Conservation (phyloP, 495 filamentous ascomycete genomes). For the Penicillium alfredii region DNA sequence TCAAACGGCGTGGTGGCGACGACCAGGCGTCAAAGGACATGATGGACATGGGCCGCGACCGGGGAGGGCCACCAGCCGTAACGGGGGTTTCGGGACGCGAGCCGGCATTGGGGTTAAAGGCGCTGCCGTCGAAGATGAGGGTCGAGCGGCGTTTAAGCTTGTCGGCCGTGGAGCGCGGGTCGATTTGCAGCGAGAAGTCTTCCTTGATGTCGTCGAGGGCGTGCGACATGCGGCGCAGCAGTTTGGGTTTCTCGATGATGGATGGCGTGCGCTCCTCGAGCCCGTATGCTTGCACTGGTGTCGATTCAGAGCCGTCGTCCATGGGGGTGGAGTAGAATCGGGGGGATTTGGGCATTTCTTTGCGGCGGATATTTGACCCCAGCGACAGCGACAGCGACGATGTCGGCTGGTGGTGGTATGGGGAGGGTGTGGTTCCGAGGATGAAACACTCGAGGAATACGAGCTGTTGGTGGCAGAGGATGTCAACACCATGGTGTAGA, state of each 20-base stretch:
- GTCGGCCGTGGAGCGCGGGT: slow-evolving; percentile 22
- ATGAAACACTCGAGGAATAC: slow-evolving; percentile 26
- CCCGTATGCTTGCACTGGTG: slow-evolving; percentile 35
- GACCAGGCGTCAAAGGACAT: slow-evolving; percentile 22
- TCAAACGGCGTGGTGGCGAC: slow-evolving; percentile 18
- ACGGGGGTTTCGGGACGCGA: slow-evolving; percentile 6
- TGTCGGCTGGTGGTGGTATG: slow-evolving; percentile 23
- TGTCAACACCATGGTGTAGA: slow-evolving; percentile 21
- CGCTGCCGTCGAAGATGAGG: slow-evolving; percentile 18
- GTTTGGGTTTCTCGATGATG: slow-evolving; percentile 25
- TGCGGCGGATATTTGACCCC: slow-evolving; percentile 18
- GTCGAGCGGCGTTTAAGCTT: slow-evolving; percentile 33
- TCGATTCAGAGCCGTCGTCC: slow-evolving; percentile 27
- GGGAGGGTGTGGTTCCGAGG: slow-evolving; percentile 25
- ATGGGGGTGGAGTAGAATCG: slow-evolving; percentile 40
- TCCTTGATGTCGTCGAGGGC: slow-evolving; percentile 40
- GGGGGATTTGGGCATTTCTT: slow-evolving; percentile 22
- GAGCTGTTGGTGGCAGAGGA: slow-evolving; percentile 25
- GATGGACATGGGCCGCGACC: slow-evolving; percentile 27
- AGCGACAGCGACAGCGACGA: slow-evolving; percentile 28
- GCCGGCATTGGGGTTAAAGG: not conserved
- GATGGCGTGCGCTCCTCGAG: slow-evolving; percentile 36
- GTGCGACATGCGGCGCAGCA: slow-evolving; percentile 36
- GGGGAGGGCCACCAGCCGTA: slow-evolving; percentile 13
- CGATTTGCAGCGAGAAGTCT: slow-evolving; percentile 28